Percentiles rank a stretch among this genome's conserved stretches.
These are phyloP conservation scores for Morella rubra DNA, from an alignment of 306 rosid species.

Conservation along the genomic window DNA sequence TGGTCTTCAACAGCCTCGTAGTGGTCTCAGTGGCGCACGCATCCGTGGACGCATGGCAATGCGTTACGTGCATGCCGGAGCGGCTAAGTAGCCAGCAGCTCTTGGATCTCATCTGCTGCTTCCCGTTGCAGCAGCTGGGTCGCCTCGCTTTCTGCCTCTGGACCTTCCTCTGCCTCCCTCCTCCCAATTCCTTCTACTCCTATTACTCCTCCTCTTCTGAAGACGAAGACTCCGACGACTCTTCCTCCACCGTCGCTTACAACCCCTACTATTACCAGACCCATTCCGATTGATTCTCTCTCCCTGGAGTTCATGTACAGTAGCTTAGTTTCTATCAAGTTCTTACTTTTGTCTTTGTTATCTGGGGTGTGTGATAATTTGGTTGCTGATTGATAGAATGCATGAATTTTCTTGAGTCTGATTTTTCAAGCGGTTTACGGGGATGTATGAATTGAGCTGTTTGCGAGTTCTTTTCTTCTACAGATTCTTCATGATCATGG, in stretches of 20 bases:
- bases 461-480: background rate
- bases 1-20: slow-evolving; percentile 69
- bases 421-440: background rate
- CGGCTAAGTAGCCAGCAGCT: slow-evolving; percentile 53
- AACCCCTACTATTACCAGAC: slow-evolving; percentile 47
- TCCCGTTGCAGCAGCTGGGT: slow-evolving; percentile 74
- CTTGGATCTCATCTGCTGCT: slow-evolving; percentile 56
- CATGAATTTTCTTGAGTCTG: background rate
- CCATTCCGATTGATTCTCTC: slow-evolving; percentile 56
- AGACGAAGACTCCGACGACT: slow-evolving; percentile 44
- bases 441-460: slow-evolving; percentile 19
- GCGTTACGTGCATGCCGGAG: slow-evolving; percentile 51
- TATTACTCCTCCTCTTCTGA: slow-evolving; percentile 35
- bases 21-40: slow-evolving; percentile 63
- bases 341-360: background rate
- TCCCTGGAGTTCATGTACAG: slow-evolving; percentile 16
- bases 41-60: slow-evolving; percentile 72
- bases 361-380: slow-evolving; percentile 10
- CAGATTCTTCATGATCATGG: background rate
- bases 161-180: slow-evolving; percentile 69
- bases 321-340: slow-evolving; percentile 6
- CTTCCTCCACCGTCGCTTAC: slow-evolving; percentile 39
- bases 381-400: background rate
- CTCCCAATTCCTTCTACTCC: slow-evolving; percentile 40
- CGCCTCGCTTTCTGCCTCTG: slow-evolving; percentile 68